Base-by-base conservation (phyloP, 306 rosid genomes). In the Castanea mollissima region DNA sequence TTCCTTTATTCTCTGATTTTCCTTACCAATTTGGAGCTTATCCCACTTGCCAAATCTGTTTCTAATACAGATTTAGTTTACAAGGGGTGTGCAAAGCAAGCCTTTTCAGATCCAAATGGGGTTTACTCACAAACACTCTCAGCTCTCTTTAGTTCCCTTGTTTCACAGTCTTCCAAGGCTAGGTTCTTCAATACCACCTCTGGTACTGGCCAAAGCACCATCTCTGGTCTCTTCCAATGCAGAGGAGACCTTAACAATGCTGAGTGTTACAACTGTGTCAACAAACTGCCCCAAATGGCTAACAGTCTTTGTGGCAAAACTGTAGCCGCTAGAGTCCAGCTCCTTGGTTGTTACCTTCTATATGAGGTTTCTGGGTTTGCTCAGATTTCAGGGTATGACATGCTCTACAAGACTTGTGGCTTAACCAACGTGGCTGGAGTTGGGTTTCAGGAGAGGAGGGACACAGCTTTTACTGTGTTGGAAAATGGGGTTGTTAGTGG, bases 1-100 rank as follows among this genome's bases (percentile, higher is more conserved):
- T 23, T 57, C 75, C 76, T 83, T 29, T 8, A 84, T 57, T 84
- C 87, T 73, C 49, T 90, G 62, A 35, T 83, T 69, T 25, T 82
- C 18, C 71, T 77, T 25, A 59, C 78, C 69, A 74, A 64, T 80
- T 79, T 80, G 69, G 62, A 83, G 69, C 77, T 81, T 23, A 72
- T 79, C 82, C 85, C 85, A 75, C 65, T 84, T 56, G 81, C 84
- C 59, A 80, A 86, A 76, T 89, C 97, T 74, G 88, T 87, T 18
- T n/a, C 94, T 29, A 98, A 78, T 87, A 87, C 96, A 18, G 51
- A 93, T 52, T 64, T 95, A 20, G 92, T 95, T 68, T 95, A 91
- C 89, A 96, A 91, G 74, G 99, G 99, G 13, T 96, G 99, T 69
- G 90, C 99, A 6, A 93, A 93, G 79, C 91, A 93, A 38, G 57